Conservation (phyloP, 805 yeast genomes). For the Clavispora vitiphila region DNA sequence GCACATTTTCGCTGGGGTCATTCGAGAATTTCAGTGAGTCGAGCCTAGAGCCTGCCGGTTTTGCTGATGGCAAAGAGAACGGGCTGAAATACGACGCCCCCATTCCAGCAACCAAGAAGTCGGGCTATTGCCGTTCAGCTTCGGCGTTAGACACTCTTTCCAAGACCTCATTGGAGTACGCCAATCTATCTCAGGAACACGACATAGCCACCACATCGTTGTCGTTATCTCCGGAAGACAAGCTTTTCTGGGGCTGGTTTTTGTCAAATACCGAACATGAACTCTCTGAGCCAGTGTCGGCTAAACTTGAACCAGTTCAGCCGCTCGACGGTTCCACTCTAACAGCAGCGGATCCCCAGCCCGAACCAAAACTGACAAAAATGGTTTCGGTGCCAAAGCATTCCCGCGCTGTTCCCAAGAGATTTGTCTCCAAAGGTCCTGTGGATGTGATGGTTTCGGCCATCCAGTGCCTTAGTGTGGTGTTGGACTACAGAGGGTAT, state of each 20-base stretch:
- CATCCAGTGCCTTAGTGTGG: slow-evolving; percentile 18
- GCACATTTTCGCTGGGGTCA: not conserved
- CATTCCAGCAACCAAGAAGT: not conserved
- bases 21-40: not conserved
- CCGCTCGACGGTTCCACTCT: too few relatives aligned
- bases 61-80: not conserved
- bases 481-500: slow-evolving; percentile 18
- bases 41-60: not conserved
- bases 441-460: slow-evolving; percentile 10
- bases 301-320: too few relatives aligned
- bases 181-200: not conserved
- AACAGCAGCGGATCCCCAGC: not conserved
- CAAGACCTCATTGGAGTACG: not conserved
- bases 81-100: not conserved
- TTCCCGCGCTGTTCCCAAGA: slow-evolving; percentile 2
- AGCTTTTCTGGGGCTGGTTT: not conserved
- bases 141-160: not conserved
- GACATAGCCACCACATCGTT: not conserved
- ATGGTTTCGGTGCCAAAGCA: not conserved
- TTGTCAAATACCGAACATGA: not conserved
- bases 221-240: not conserved
- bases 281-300: not conserved
- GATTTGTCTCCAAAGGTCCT: slow-evolving; percentile 7
- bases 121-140: not conserved
- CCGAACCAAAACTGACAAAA: not conserved